Conservation (phyloP, 768 basidiomycete genomes). For the Lentinula lateritia region DNA sequence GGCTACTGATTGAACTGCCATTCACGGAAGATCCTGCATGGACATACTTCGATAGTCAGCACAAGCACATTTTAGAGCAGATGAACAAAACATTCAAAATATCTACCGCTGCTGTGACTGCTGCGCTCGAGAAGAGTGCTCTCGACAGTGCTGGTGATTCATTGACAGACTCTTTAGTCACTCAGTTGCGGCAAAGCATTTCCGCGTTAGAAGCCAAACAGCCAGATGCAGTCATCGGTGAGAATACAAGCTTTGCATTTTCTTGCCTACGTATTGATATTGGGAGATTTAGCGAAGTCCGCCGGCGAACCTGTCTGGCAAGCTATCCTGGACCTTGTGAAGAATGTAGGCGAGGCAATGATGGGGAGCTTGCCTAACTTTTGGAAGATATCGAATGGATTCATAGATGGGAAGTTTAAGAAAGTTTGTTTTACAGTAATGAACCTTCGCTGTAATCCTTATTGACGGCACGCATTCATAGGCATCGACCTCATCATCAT, state of each 20-base stretch:
- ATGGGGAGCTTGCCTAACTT: slow-evolving; percentile 84
- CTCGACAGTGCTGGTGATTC: slow-evolving; percentile 31
- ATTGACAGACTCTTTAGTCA: slow-evolving; percentile 38
- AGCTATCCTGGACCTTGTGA: slow-evolving; percentile 71
- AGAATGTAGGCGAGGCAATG: slow-evolving; percentile 82
- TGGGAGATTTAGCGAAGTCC: slow-evolving; percentile 47
- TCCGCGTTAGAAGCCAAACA: slow-evolving; percentile 59
- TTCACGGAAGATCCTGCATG: slow-evolving; percentile 87
- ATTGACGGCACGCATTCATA: neutral
- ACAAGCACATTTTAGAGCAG: slow-evolving; percentile 75
- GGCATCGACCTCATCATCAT: slow-evolving; percentile 22
- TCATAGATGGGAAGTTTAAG: slow-evolving; percentile 90
- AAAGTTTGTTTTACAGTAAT: slow-evolving; percentile 45
- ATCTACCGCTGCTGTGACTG: slow-evolving; percentile 53
- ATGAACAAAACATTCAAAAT: slow-evolving; percentile 61
- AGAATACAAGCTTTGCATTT: slow-evolving; percentile 7
- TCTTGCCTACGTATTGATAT: neutral
- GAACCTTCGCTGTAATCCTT: neutral
- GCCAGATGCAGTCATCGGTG: slow-evolving; percentile 57
- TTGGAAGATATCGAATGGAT: slow-evolving; percentile 87
- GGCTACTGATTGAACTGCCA: slow-evolving; percentile 85
- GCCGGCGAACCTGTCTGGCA: slow-evolving; percentile 79
- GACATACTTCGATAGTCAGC: slow-evolving; percentile 94
- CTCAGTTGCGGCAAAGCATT: slow-evolving; percentile 58
- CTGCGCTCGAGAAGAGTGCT: slow-evolving; percentile 35